Conservation (phyloP, 805 yeast species). For the Kodamaea fukazawae region DNA sequence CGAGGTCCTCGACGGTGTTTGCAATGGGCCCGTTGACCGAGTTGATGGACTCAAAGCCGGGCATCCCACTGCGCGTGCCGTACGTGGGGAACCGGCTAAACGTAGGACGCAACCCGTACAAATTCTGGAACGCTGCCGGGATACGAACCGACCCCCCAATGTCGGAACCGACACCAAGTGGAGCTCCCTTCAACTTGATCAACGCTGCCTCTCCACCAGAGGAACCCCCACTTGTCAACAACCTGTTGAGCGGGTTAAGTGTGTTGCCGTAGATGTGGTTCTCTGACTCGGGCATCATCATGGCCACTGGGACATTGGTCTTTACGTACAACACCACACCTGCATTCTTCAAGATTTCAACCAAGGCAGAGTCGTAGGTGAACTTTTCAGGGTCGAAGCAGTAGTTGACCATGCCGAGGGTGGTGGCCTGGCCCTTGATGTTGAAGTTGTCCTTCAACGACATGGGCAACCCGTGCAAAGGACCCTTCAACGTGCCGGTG, state of each 20-base stretch:
- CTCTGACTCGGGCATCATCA: constrained; percentile 48
- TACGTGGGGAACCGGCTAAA: constrained; percentile 43
- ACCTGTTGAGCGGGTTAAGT: constrained; percentile 43
- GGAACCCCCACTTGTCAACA: constrained; percentile 50
- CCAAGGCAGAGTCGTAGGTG: constrained; percentile 39
- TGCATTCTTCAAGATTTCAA: constrained; percentile 34
- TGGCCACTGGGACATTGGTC: constrained; percentile 52
- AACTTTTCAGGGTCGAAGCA: constrained; percentile 33
- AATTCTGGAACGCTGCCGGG: constrained; percentile 44
- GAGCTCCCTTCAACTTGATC: constrained; percentile 43
- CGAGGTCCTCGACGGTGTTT: constrained; percentile 35
- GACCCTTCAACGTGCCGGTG: constrained; percentile 21
- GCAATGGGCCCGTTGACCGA: constrained; percentile 51
- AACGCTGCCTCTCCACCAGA: constrained; percentile 56
- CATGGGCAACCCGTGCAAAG: constrained; percentile 31
- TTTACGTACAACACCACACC: constrained; percentile 58
- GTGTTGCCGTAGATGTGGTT: constrained; percentile 47
- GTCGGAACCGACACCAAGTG: constrained; percentile 54
- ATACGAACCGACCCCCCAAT: constrained; percentile 52
- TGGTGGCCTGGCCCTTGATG: constrained; percentile 46
- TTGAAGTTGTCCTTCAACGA: constrained; percentile 45
- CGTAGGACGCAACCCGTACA: constrained; percentile 45
- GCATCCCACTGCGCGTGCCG: constrained; percentile 29
- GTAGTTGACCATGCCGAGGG: constrained; percentile 49
- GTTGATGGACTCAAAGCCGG: constrained; percentile 37